These are phyloP conservation scores for Ganoderma sinense DNA, from an alignment of 1,284 basidiomycete genomes.

Conservation along the genomic window DNA sequence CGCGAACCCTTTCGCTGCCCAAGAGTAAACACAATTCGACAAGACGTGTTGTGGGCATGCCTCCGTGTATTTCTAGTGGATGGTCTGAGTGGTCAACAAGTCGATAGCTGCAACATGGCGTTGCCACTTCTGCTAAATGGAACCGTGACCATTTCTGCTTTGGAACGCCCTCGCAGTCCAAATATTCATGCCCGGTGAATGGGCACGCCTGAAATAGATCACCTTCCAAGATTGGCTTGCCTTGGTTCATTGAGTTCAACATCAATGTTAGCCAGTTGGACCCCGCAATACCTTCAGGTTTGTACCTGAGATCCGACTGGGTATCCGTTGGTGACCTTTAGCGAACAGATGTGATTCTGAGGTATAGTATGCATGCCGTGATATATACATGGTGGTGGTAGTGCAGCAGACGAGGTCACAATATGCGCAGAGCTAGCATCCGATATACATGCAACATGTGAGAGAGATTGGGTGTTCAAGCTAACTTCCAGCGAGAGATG, in stretches of 20 bases:
- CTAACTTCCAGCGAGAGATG: slow-evolving; percentile 10
- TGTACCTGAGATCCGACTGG: too few relatives aligned
- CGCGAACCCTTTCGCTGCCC: slow-evolving; percentile 79
- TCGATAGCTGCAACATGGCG: not conserved
- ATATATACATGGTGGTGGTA: slow-evolving; percentile 13
- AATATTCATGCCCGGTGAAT: not conserved
- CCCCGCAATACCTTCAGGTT: not conserved
- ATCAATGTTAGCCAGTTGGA: not conserved
- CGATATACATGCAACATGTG: slow-evolving; percentile 9
- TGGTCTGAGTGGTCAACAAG: not conserved
- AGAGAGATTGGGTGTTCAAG: slow-evolving; percentile 16
- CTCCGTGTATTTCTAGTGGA: slow-evolving; percentile 9
- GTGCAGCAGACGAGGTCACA: slow-evolving; percentile 7
- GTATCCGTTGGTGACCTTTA: not conserved
- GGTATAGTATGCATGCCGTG: slow-evolving; percentile 8
- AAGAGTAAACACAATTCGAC: slow-evolving; percentile 41
- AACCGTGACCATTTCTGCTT: not conserved
- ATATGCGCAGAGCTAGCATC: slow-evolving; percentile 10
- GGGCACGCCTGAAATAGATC: not conserved
- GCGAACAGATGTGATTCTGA: not conserved
- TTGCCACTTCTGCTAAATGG: not conserved
- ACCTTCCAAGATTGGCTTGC: too few relatives aligned
- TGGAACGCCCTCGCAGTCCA: not conserved
- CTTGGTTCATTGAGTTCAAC: too few relatives aligned
- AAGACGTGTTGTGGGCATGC: not conserved